Evolutionary conservation across 495 filamentous ascomycete species (phyloP).

Genomic region (Zalerion maritima): DNA sequence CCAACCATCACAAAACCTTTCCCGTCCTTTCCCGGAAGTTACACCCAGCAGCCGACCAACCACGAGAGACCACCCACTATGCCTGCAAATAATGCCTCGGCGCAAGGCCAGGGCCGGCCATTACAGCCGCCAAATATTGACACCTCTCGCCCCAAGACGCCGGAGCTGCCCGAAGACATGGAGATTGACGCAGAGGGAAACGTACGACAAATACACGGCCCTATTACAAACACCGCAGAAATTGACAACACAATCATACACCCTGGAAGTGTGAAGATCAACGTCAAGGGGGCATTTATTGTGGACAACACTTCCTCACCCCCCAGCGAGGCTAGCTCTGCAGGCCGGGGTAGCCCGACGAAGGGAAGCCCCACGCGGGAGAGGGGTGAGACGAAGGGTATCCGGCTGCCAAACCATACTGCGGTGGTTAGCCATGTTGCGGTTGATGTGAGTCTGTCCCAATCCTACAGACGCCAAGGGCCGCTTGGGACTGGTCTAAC

Average conservation of each 20-base stretch:
- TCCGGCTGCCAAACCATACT: slow-evolving; percentile 89
- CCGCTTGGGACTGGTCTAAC: slow-evolving; percentile 3
- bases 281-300: slow-evolving; percentile 91
- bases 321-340: slow-evolving; percentile 32
- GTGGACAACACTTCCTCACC: slow-evolving; percentile 55
- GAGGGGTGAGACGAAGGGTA: slow-evolving; percentile 74
- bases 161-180: too few species aligned
- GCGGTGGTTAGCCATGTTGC: slow-evolving; percentile 90
- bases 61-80: too few species aligned
- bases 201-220: too few species aligned
- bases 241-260: slow-evolving; percentile 68
- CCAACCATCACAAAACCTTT: too few species aligned
- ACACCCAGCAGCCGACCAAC: too few species aligned
- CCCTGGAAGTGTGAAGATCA: slow-evolving; percentile 79
- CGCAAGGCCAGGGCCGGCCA: too few species aligned
- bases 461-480: slow-evolving; percentile 4
- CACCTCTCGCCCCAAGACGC: too few species aligned
- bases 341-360: slow-evolving; percentile 35
- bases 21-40: too few species aligned
- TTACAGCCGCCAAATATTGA: too few species aligned
- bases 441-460: slow-evolving; percentile 58
- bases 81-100: too few species aligned
- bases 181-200: too few species aligned
- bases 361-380: slow-evolving; percentile 35
- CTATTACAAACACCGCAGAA: slow-evolving; percentile 31